Evolutionary conservation across 139 green algal genomes (phyloP), one percentile per base, ranked within the genome.

Genomic region (Chlamydomonas incerta): DNA sequence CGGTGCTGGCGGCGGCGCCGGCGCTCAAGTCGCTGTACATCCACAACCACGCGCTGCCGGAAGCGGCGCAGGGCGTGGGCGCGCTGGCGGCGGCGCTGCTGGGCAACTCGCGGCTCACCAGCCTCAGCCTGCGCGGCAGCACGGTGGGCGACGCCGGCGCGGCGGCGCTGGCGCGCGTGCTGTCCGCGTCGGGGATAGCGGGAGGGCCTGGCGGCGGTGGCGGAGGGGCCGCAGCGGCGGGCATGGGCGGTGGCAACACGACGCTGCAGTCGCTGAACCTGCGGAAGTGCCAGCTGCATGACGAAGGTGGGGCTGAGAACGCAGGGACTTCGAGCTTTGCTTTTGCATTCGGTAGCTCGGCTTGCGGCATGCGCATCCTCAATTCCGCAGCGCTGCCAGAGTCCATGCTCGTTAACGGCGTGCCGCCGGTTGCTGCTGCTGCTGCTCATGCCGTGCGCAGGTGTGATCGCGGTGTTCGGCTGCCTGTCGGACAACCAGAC

Each of bases 61-160:
- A 70, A 37, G 33, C 67, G 28, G 67, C 46, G 50, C 50, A 70
- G 34, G 80, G 67, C 0, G 52, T 76, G n/a, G 66, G 65, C n/a
- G 46, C 68, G 47, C 31, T 85, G 47, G 79, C 65, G 65, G 79
- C 79, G 74, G 72, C 72, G 34, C 72, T 88, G 63, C 34, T 21
- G 13, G 55, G 47, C 83, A 83, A 83, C 74, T 66, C 50, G 33
- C 74, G 65, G 28, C 83, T 88, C 41, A 72, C 73, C 9, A n/a
- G 65, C 29, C 83, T 88, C n/a, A 88, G 83, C 83, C 83, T 88
- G 35, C 52, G 50, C 0, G 83, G 83, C 74, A 84, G 74, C 50
- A 74, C 65, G 9, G 47, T 88, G 83, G 72, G 72, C 1, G 83
- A 88, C 65, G 65, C 50, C 0, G 83, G 83, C 65, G 83, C 74